Conservation (phyloP, 176 grass and related monocot species). For the Carex littledalei region DNA sequence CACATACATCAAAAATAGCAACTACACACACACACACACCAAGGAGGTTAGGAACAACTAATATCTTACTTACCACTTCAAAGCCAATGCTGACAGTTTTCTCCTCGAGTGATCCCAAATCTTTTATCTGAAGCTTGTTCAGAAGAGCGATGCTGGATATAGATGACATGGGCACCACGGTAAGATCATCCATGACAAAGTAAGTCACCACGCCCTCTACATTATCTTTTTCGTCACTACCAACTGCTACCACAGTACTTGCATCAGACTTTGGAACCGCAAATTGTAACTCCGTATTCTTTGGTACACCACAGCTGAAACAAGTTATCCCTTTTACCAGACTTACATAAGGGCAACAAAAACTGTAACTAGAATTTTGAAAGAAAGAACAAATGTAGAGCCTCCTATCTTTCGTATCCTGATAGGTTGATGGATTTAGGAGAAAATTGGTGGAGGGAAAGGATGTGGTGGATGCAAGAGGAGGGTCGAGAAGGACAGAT, state of each 20-base stretch:
- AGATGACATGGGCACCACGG: conserved; percentile 35
- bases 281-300: not conserved
- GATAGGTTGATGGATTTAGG: not conserved
- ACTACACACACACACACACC: no score
- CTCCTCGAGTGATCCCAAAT: conserved; percentile 22
- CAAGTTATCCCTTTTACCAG: no score
- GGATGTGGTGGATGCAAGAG: not conserved
- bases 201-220: conserved; percentile 32
- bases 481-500: conserved; percentile 20
- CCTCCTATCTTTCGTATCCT: no score
- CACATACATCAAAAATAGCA: no score
- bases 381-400: not conserved
- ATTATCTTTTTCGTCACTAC: not conserved
- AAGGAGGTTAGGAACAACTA: not conserved
- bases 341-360: no score
- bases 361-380: no score
- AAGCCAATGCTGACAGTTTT: conserved; percentile 30
- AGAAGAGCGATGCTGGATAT: conserved; percentile 30
- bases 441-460: not conserved
- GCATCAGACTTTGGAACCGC: not conserved
- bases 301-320: no score
- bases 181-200: conserved; percentile 42
- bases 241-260: not conserved
- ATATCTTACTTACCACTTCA: conserved; percentile 20
- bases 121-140: conserved; percentile 5